Evolutionary conservation across 768 basidiomycete species (phyloP).

Genomic region (Termitomyces sp.): DNA sequence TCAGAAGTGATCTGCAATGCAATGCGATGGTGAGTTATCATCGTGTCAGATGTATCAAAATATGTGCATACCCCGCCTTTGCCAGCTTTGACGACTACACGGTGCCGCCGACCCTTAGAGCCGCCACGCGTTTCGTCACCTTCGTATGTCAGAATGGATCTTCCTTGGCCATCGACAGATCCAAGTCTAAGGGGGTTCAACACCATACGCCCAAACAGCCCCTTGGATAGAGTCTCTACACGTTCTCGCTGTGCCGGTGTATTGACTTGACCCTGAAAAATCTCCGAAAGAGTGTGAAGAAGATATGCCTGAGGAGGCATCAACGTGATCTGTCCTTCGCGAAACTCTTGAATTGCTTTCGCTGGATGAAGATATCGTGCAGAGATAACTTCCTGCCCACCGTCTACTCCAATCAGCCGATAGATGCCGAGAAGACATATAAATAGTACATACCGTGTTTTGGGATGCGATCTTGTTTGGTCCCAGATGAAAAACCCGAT

Average conservation of each 20-base stretch:
- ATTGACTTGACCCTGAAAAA: constrained; percentile 38
- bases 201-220: constrained; percentile 57
- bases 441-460: constrained; percentile 43
- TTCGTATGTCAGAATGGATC: constrained; percentile 53
- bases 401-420: constrained; percentile 32
- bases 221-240: constrained; percentile 41
- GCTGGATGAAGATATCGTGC: constrained; percentile 60
- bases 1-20: constrained; percentile 44
- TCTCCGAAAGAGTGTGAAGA: constrained; percentile 49
- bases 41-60: not conserved
- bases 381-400: constrained; percentile 63
- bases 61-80: constrained; percentile 44
- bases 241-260: constrained; percentile 40
- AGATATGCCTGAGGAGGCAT: constrained; percentile 79
- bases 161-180: constrained; percentile 36
- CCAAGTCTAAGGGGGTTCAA: constrained; percentile 44
- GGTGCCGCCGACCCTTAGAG: constrained; percentile 51
- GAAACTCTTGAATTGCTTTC: constrained; percentile 47
- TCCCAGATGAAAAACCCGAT: constrained; percentile 46
- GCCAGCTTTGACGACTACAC: constrained; percentile 42
- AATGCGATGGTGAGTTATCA: constrained; percentile 1
- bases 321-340: constrained; percentile 43
- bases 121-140: constrained; percentile 69
- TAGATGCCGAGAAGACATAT: not conserved
- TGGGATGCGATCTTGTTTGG: constrained; percentile 52